Percentiles rank a stretch among this genome's conserved stretches.
phyloP scores from a whole-genome alignment of 495 filamentous ascomycete species.

The Xylaria grammica region DNA sequence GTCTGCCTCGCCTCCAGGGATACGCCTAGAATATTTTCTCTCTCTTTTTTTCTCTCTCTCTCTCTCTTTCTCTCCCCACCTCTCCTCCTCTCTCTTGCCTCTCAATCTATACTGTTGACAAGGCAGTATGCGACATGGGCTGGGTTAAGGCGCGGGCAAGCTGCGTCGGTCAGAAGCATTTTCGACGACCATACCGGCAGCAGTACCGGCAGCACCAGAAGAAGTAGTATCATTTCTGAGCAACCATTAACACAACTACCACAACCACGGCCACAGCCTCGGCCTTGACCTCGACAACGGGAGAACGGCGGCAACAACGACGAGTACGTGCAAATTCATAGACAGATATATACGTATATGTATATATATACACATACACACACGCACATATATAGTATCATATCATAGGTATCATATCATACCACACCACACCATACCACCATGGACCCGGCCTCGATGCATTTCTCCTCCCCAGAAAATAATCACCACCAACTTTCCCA shows the following conservation, averaged over 20 bases:
- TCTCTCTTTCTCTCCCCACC: background rate
- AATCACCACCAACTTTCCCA: constrained; percentile 25
- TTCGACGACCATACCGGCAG: constrained; percentile 28
- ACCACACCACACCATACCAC: constrained; percentile 6
- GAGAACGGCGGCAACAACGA: background rate
- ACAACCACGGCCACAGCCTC: background rate
- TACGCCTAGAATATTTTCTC: too few species aligned
- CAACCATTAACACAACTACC: background rate
- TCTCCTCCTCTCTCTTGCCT: background rate
- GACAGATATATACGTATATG: background rate
- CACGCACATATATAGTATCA: background rate
- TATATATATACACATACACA: background rate
- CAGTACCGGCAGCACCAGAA: constrained; percentile 21
- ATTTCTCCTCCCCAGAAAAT: constrained; percentile 28
- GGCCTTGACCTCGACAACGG: background rate
- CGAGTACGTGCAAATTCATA: background rate
- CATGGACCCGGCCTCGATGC: constrained; percentile 38
- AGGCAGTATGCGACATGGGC: constrained; percentile 22
- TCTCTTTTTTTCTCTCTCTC: background rate
- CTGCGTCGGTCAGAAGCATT: constrained; percentile 23
- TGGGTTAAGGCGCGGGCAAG: constrained; percentile 19
- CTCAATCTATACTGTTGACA: background rate
- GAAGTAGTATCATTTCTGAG: constrained; percentile 14
- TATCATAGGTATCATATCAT: too few species aligned
- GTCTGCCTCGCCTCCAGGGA: too few species aligned